Evolutionary conservation across 2,329 filamentous ascomycete genomes (phyloP).

Genomic region (Akanthomyces dipterigenus): DNA sequence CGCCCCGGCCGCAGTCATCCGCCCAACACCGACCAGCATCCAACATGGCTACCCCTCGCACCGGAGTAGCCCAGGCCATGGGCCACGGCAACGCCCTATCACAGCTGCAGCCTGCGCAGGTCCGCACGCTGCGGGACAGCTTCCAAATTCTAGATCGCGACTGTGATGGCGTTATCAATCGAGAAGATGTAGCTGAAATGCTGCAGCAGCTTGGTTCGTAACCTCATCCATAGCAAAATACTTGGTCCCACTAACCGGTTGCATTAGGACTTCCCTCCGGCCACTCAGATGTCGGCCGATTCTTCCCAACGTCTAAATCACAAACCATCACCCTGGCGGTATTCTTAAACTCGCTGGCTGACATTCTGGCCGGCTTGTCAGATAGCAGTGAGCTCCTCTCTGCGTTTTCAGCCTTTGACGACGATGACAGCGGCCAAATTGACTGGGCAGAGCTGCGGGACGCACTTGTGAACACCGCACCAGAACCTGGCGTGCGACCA

Average conservation of each 20-base stretch:
- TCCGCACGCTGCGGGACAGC: slow-evolving; percentile 81
- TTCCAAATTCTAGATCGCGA: slow-evolving; percentile 91
- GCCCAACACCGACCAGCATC: not conserved
- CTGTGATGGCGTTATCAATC: slow-evolving; percentile 74
- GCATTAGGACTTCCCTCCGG: slow-evolving; percentile 64
- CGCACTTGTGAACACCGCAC: slow-evolving; percentile 73
- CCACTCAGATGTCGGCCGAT: slow-evolving; percentile 63
- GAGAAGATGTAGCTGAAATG: slow-evolving; percentile 82
- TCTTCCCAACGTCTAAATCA: slow-evolving; percentile 69
- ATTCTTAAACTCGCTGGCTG: slow-evolving; percentile 77
- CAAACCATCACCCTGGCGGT: slow-evolving; percentile 75
- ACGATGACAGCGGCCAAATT: slow-evolving; percentile 89
- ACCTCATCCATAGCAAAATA: not conserved
- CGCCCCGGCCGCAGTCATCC: slow-evolving; percentile 21
- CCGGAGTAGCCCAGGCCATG: slow-evolving; percentile 28
- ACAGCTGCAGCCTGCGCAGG: slow-evolving; percentile 71
- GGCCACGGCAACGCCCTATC: slow-evolving; percentile 52
- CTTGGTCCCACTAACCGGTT: not conserved
- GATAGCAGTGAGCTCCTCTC: slow-evolving; percentile 74
- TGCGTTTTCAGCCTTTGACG: slow-evolving; percentile 91
- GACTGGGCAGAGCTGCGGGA: slow-evolving; percentile 77
- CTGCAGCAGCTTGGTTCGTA: slow-evolving; percentile 68
- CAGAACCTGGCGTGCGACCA: slow-evolving; percentile 61
- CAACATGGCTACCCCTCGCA: slow-evolving; percentile 33
- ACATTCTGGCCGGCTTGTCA: slow-evolving; percentile 66